Evolutionary conservation across 1,284 basidiomycete genomes (phyloP).

Genomic region (Ceratobasidium sp.): DNA sequence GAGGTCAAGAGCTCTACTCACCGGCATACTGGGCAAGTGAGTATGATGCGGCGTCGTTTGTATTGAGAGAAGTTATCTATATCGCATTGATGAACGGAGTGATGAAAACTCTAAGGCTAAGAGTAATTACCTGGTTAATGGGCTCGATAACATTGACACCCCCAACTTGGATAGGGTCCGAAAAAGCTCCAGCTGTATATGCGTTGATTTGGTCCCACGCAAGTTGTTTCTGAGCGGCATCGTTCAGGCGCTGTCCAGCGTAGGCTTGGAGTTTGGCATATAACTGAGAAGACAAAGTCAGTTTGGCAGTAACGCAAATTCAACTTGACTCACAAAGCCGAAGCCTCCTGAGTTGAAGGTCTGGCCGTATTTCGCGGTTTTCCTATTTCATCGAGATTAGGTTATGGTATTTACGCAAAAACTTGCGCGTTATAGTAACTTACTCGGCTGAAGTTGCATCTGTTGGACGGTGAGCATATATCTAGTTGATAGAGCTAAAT

Average conservation of each 20-base stretch:
- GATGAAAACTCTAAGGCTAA: not conserved
- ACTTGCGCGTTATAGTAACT: slow-evolving; percentile 45
- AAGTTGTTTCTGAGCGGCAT: slow-evolving; percentile 57
- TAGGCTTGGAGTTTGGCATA: slow-evolving; percentile 64
- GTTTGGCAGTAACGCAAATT: not conserved
- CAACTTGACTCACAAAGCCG: slow-evolving; percentile 53
- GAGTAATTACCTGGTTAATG: slow-evolving; percentile 56
- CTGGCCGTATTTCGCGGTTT: slow-evolving; percentile 59
- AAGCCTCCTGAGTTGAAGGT: slow-evolving; percentile 60
- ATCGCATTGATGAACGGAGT: not conserved
- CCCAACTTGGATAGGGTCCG: slow-evolving; percentile 56
- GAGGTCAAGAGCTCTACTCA: not conserved
- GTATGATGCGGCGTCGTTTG: slow-evolving; percentile 60
- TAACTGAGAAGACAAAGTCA: slow-evolving; percentile 50
- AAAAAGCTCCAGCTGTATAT: slow-evolving; percentile 59
- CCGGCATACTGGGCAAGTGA: slow-evolving; percentile 59
- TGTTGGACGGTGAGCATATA: not conserved
- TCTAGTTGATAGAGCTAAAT: not conserved
- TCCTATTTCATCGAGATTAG: slow-evolving; percentile 52
- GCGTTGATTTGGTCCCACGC: slow-evolving; percentile 59
- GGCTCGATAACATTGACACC: slow-evolving; percentile 61
- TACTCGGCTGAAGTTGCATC: slow-evolving; percentile 60
- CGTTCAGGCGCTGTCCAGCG: slow-evolving; percentile 59
- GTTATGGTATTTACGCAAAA: not conserved
- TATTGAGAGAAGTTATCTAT: slow-evolving; percentile 60